Base-by-base conservation (phyloP, 345 rosid genomes). In the Psidium friedrichsthalianum region DNA sequence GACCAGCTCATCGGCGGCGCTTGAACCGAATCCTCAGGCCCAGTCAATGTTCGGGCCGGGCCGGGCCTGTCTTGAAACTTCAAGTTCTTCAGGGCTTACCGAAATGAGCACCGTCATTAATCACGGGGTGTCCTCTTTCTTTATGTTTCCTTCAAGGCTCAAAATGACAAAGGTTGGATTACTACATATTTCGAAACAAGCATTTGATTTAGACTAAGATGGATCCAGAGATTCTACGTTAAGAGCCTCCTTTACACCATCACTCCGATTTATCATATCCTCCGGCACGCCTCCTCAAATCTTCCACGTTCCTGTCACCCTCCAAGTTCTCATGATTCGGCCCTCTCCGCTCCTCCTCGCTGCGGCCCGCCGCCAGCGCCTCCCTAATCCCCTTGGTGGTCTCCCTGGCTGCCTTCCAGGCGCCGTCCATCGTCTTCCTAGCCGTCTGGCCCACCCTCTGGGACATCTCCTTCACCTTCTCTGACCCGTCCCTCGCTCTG, bases 241-340 rank as follows among this genome's bases (percentile, higher is more conserved):
- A 5, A 32, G 24, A 36, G 80, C 25, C 36, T 1, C 5, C 5
- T 69, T 69, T 18, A 18, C 18, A 36, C 25, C 9, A 25, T 69
- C 80, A 20, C 82, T 29, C 54, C 11, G 87, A 84, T 56, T 88
- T 83, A 56, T 88, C 83, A n/a, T 89, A 88, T 11, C 88, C 89
- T 32, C 58, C 85, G 25, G 80, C 84, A 80, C 86, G 87, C 69
- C 83, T 88, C 84, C 83, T 92, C 83, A 86, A 32, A 9, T 93
- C 92, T 85, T 90, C 91, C 32, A 89, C 84, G 85, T 92, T 92
- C 1, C 86, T 88, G 25, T 85, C 87, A 83, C 91, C 93, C 86
- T 90, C 86, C 56, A 64, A 87, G 83, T 87, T 87, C 82, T 86
- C 85, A 24, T 78, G 29, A 56, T 53, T 78, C 20, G 83, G 86